These are phyloP conservation scores for Wallacemonas sp. DNA, from an alignment of 208 protist species.

Conservation along the genomic window DNA sequence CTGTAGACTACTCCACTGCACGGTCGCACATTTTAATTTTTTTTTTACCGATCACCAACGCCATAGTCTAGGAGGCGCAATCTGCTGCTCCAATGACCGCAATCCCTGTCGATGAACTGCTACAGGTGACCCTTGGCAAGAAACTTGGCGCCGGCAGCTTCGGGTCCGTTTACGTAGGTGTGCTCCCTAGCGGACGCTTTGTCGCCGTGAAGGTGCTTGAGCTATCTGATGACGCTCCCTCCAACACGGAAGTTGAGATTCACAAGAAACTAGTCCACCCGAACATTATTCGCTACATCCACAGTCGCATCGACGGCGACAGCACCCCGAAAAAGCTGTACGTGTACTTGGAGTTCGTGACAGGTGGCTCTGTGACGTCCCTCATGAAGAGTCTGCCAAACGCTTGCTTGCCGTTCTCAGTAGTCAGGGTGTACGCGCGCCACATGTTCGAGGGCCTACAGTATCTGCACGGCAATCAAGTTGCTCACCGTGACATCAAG, in stretches of 20 bases:
- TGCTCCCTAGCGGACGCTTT: slow-evolving; percentile 84
- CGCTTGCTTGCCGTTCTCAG: slow-evolving; percentile 65
- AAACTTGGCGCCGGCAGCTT: slow-evolving; percentile 91
- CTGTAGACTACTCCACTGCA: no score
- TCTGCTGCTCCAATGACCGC: slow-evolving; percentile 35
- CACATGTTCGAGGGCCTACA: slow-evolving; percentile 88
- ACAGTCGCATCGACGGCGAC: slow-evolving; percentile 77
- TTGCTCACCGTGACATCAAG: slow-evolving; percentile 91
- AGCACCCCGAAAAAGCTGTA: slow-evolving; percentile 83
- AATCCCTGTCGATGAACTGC: slow-evolving; percentile 65
- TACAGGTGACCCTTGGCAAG: slow-evolving; percentile 78
- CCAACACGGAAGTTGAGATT: slow-evolving; percentile 89
- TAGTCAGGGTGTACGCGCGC: slow-evolving; percentile 79
- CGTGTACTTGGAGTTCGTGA: slow-evolving; percentile 92
- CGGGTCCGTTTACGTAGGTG: slow-evolving; percentile 86
- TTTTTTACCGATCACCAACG: no score
- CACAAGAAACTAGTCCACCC: slow-evolving; percentile 88
- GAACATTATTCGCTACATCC: slow-evolving; percentile 91
- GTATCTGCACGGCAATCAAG: slow-evolving; percentile 87
- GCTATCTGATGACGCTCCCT: slow-evolving; percentile 75
- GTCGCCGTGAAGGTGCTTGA: slow-evolving; percentile 90
- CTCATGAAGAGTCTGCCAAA: slow-evolving; percentile 87
- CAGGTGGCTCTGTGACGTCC: slow-evolving; percentile 87
- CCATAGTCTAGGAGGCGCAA: no score
- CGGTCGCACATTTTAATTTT: no score